These are phyloP conservation scores for Macrophomina phaseolina DNA, from an alignment of 2,329 filamentous ascomycete genomes.

Conservation along the genomic window DNA sequence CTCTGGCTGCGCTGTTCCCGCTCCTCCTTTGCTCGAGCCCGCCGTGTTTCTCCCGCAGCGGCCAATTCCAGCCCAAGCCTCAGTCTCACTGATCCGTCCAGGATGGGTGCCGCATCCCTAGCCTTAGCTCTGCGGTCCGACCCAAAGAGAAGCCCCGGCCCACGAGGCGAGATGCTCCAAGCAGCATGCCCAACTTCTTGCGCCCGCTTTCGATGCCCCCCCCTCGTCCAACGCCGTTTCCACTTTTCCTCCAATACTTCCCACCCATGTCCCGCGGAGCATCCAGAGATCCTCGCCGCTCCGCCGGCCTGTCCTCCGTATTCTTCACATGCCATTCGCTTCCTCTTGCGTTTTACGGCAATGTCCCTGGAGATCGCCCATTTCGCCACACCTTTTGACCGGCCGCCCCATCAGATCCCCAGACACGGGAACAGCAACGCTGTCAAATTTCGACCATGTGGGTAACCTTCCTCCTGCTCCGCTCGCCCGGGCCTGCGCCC, in stretches of 20 bases:
- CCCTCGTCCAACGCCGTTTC: not conserved
- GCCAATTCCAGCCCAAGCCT: not conserved
- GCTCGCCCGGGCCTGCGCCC: not conserved
- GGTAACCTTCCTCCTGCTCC: not conserved
- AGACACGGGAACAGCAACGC: not conserved
- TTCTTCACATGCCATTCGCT: conserved; percentile 9
- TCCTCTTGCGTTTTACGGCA: conserved; percentile 6
- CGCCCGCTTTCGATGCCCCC: conserved; percentile 3
- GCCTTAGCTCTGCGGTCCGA: not conserved
- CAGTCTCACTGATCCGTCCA: not conserved
- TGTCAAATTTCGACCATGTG: not conserved
- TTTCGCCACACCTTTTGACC: conserved; percentile 2
- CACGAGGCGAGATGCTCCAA: not conserved
- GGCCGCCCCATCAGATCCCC: not conserved
- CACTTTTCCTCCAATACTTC: not conserved
- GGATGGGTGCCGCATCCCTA: not conserved
- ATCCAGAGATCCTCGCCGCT: not conserved
- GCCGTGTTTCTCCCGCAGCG: not conserved
- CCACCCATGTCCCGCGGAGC: not conserved
- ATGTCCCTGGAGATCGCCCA: conserved; percentile 8
- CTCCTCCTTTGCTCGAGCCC: not conserved
- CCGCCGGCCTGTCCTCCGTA: not conserved
- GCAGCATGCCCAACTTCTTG: not conserved
- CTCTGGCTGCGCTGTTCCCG: not conserved
- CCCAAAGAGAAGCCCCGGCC: not conserved